phyloP scores from a whole-genome alignment of 106 monocot genomes.

The Acorus calamus region DNA sequence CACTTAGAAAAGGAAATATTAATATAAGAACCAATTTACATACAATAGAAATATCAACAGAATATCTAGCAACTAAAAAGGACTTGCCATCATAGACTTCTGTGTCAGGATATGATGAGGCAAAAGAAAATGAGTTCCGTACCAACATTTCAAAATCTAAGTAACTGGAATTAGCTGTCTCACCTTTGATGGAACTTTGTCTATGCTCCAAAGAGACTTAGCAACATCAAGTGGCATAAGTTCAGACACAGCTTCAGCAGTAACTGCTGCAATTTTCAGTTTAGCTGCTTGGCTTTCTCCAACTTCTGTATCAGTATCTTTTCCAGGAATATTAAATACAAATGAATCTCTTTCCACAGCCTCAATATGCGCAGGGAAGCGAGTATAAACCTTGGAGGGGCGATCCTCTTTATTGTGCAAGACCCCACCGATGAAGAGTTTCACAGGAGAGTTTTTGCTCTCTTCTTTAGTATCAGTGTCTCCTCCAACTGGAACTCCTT shows the following conservation, averaged over 20 bases:
- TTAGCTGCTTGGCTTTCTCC: constrained; percentile 39
- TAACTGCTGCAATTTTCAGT: constrained; percentile 57
- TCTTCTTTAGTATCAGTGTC: constrained; percentile 28
- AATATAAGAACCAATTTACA: no score
- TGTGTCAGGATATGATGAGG: no score
- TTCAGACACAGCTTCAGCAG: constrained; percentile 63
- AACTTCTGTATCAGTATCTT: constrained; percentile 26
- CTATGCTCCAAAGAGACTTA: constrained; percentile 46
- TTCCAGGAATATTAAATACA: constrained; percentile 44
- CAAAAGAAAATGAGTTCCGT: no score
- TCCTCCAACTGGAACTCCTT: constrained; percentile 21
- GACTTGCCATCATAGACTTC: no score
- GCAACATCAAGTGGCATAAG: constrained; percentile 88
- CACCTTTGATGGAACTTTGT: constrained; percentile 52
- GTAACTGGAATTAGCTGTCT: background rate
- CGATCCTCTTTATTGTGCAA: constrained; percentile 76
- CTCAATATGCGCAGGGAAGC: constrained; percentile 64
- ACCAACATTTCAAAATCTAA: no score
- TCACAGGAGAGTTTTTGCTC: constrained; percentile 23
- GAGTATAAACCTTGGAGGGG: constrained; percentile 37
- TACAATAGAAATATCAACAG: no score
- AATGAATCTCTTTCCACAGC: constrained; percentile 49
- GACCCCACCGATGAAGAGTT: constrained; percentile 73
- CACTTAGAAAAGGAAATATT: no score
- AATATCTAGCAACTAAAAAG: no score